These are phyloP conservation scores for Saccharomycopsis hybrid DNA, from an alignment of 1,139 yeast genomes.

Conservation along the genomic window DNA sequence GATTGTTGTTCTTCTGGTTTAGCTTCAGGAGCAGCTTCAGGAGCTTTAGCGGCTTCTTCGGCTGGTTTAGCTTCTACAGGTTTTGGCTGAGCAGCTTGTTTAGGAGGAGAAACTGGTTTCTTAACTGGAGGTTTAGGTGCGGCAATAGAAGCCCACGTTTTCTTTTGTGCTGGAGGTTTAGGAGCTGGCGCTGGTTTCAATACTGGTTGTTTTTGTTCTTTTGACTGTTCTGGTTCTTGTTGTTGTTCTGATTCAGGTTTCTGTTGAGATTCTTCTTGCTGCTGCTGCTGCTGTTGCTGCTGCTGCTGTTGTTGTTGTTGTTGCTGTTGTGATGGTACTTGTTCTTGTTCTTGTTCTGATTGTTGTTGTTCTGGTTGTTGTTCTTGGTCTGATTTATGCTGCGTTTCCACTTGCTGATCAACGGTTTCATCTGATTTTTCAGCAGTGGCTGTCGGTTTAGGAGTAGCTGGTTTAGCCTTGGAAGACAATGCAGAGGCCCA, in stretches of 20 bases:
- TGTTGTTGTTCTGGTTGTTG: too few relatives aligned
- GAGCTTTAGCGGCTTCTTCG: slow-evolving; percentile 20
- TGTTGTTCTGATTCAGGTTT: slow-evolving; percentile 11
- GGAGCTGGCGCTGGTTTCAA: slow-evolving; percentile 27
- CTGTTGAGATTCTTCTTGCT: slow-evolving; percentile 21
- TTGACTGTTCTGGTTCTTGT: slow-evolving; percentile 19
- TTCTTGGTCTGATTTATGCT: too few relatives aligned
- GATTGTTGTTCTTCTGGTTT: slow-evolving; percentile 2
- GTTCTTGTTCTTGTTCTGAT: too few relatives aligned
- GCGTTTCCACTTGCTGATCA: neutral
- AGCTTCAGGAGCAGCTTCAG: neutral
- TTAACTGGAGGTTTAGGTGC: slow-evolving; percentile 45
- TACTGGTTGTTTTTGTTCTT: slow-evolving; percentile 4
- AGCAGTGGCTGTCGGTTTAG: neutral
- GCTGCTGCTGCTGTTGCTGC: neutral
- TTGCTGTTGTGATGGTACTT: neutral
- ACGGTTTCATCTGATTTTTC: slow-evolving; percentile 1
- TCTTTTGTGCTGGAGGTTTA: slow-evolving; percentile 32
- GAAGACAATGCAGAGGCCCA: slow-evolving; percentile 26
- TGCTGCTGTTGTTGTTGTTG: neutral
- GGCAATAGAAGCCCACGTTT: slow-evolving; percentile 56
- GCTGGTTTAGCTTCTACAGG: slow-evolving; percentile 3
- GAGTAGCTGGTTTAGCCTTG: slow-evolving; percentile 23
- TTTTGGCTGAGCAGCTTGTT: slow-evolving; percentile 23
- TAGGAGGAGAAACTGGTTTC: slow-evolving; percentile 23